Percentiles rank a stretch among this genome's conserved stretches.
Evolutionary conservation across 805 yeast species (phyloP).

Genomic region (Alloascoidea africana): DNA sequence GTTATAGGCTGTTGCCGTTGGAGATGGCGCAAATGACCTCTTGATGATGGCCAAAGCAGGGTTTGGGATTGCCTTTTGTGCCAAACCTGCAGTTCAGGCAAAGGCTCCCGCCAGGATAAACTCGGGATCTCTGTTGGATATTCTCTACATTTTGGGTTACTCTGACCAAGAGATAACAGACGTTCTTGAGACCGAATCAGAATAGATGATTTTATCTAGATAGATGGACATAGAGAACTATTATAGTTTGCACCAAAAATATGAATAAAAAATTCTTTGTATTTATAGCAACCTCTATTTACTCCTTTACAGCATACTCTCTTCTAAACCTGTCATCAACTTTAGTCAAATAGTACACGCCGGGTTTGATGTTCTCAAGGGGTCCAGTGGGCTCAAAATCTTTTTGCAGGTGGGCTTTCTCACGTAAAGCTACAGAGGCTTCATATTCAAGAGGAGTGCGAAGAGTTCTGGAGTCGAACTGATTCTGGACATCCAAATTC

Average conservation of each 20-base stretch:
- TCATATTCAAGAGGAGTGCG: constrained; percentile 74
- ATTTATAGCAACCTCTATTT: too few species aligned
- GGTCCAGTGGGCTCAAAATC: constrained; percentile 67
- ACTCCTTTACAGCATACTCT: constrained; percentile 54
- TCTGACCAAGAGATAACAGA: constrained; percentile 34
- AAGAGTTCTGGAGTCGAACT: constrained; percentile 47
- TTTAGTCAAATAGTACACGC: constrained; percentile 71
- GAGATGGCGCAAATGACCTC: constrained; percentile 95
- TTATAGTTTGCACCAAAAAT: not conserved
- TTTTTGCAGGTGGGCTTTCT: constrained; percentile 75
- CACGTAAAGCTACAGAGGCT: constrained; percentile 72
- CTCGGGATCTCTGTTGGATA: constrained; percentile 54
- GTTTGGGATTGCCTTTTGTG: constrained; percentile 93
- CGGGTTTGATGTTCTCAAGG: constrained; percentile 54
- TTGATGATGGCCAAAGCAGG: constrained; percentile 89
- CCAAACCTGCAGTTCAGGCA: constrained; percentile 81
- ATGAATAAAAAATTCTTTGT: not conserved
- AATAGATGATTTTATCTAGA: too few species aligned
- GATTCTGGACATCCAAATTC: constrained; percentile 50
- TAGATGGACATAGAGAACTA: not conserved
- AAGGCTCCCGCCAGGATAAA: constrained; percentile 76
- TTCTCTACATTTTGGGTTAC: constrained; percentile 71
- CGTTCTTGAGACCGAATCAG: too few species aligned
- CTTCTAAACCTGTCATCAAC: constrained; percentile 87
- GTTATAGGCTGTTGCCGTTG: constrained; percentile 58